A percentile compares a stretch with the other conserved stretches of the same genome.
Conservation (phyloP, 306 rosid species). For the Morella rubra region DNA sequence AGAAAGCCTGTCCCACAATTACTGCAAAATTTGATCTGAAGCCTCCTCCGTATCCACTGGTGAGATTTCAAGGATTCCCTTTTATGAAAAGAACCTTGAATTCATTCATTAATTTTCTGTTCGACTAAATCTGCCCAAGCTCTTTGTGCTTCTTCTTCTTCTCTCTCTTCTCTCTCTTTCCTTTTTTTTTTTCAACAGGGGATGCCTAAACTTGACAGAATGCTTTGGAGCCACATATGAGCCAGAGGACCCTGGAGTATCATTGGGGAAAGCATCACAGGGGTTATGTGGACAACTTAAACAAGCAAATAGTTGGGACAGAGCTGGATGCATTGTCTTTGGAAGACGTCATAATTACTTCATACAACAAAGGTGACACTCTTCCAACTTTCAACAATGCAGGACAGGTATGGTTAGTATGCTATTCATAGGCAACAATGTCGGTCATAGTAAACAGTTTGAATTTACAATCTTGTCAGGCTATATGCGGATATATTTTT, state of each 20-base stretch:
- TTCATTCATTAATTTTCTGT: no score
- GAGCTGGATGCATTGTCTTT: slow-evolving; percentile 61
- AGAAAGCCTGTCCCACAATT: slow-evolving; percentile 38
- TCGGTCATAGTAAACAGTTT: neutral
- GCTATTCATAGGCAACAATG: neutral
- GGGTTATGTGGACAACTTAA: slow-evolving; percentile 77
- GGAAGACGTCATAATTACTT: slow-evolving; percentile 48
- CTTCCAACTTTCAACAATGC: slow-evolving; percentile 90
- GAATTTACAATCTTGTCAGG: neutral
- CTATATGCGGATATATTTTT: neutral
- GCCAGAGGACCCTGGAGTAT: slow-evolving; percentile 70
- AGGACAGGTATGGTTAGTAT: slow-evolving; percentile 56
- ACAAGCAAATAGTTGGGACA: slow-evolving; percentile 78
- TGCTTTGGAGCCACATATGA: slow-evolving; percentile 90
- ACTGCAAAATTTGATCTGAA: slow-evolving; percentile 64
- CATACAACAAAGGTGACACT: slow-evolving; percentile 73
- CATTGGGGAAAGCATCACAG: slow-evolving; percentile 98
- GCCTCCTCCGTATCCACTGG: slow-evolving; percentile 91
- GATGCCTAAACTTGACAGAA: slow-evolving; percentile 46
- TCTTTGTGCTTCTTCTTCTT: no score
- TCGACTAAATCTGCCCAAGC: no score
- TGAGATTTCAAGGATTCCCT: slow-evolving; percentile 29
- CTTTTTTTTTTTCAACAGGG: no score
- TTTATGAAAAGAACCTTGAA: neutral
- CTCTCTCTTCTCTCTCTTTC: no score